A percentile compares a stretch with the other conserved stretches of the same genome.
These are phyloP conservation scores for Saksenaea vasiformis DNA, from an alignment of 371 early-diverging fungal species.

Conservation along the genomic window DNA sequence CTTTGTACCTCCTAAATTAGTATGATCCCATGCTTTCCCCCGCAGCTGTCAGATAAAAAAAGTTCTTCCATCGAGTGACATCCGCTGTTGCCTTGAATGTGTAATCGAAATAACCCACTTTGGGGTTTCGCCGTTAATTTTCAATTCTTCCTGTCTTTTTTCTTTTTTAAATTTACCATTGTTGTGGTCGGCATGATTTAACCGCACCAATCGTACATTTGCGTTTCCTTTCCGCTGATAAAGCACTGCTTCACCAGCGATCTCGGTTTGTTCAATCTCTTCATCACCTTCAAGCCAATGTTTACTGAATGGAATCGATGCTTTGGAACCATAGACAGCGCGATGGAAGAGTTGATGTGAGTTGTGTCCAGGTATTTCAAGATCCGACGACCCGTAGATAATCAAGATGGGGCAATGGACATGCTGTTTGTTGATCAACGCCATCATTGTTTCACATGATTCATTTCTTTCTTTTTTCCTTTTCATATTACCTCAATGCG, in stretches of 20 bases:
- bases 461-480: not conserved
- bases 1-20: not conserved
- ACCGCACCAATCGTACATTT: constrained; percentile 23
- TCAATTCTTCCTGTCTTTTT: not conserved
- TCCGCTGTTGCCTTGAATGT: constrained; percentile 32
- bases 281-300: constrained; percentile 22
- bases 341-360: constrained; percentile 42
- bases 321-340: constrained; percentile 22
- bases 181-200: constrained; percentile 42
- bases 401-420: constrained; percentile 41
- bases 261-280: not conserved
- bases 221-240: constrained; percentile 13
- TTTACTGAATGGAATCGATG: constrained; percentile 2
- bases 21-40: not conserved
- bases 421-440: constrained; percentile 19
- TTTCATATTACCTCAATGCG: constrained; percentile 33
- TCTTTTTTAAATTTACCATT: constrained; percentile 30
- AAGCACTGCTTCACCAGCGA: constrained; percentile 36
- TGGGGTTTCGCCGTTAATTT: constrained; percentile 1
- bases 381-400: constrained; percentile 33
- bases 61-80: constrained; percentile 23
- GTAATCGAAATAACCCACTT: constrained; percentile 46
- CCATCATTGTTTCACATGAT: not conserved
- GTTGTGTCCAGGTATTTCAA: constrained; percentile 42
- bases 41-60: constrained; percentile 5